Evolutionary conservation across 306 rosid genomes (phyloP), one percentile per base, ranked within the genome.

Genomic region (Begonia peltatifolia): DNA sequence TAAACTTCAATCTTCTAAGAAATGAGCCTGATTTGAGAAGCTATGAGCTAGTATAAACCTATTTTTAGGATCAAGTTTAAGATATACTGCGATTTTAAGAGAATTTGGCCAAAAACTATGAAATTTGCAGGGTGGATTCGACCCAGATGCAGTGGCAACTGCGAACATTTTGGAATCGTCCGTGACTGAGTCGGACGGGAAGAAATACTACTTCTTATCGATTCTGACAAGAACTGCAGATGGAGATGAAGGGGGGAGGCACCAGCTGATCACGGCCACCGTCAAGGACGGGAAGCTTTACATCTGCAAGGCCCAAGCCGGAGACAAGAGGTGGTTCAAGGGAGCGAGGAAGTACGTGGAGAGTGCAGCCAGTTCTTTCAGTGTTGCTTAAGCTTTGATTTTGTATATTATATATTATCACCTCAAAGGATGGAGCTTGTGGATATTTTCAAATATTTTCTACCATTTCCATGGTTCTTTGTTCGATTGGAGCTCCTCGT

Each of bases 291-390:
- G 95, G 6, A 90, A 86, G 61, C 87, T 90, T 17, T 90, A 76
- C 76, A 75, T 90, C 36, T 81, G 84, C 77, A 90, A 90, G 79
- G 95, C 95, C 35, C 99, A 90, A 71, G 99, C 99, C 9, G 99
- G 99, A 47, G 99, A 90, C 76, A 90, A 90, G 84, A 76, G 99
- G 73, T 90, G 99, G 99, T 90, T 90, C 55, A 86, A 90, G 67
- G 99, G 99, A 59, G 94, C 92, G 56, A 86, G 83, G 78, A 90
- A 51, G 74, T 90, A 57, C 54, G 94, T 90, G 8, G 99, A 90
- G 79, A 76, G 50, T 53, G 30, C 92, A 55, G 74, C 87, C 15
- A 36, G 55, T 70, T 90, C 99, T 47, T 90, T 90, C 86, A 86
- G 94, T 66, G 88, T 90, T 73, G 95, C 95, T 66, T 90, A 71